phyloP scores from a whole-genome alignment of 306 rosid species.

The Medicago ruthenica region DNA sequence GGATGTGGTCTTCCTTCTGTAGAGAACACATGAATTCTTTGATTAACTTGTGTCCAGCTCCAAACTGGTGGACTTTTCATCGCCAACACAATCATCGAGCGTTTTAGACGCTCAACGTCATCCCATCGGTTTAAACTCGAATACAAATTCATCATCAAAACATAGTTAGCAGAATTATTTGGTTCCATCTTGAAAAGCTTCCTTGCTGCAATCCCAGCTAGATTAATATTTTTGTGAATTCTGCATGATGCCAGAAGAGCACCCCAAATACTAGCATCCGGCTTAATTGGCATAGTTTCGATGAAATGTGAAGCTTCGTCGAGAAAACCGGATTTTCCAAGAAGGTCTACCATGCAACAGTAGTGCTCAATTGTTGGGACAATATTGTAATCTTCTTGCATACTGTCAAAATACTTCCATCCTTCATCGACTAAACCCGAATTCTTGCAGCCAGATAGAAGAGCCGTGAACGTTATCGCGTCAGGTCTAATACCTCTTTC shows the following conservation, averaged over 20 bases:
- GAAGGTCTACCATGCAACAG: slow-evolving; percentile 82
- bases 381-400: slow-evolving; percentile 59
- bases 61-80: slow-evolving; percentile 57
- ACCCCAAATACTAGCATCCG: slow-evolving; percentile 75
- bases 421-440: slow-evolving; percentile 69
- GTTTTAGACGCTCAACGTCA: slow-evolving; percentile 58
- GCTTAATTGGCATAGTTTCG: slow-evolving; percentile 57
- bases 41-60: slow-evolving; percentile 74
- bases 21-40: slow-evolving; percentile 58
- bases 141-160: slow-evolving; percentile 71
- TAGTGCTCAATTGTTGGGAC: slow-evolving; percentile 72
- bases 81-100: slow-evolving; percentile 47
- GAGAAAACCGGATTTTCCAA: slow-evolving; percentile 73
- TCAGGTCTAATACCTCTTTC: slow-evolving; percentile 56
- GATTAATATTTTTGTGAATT: slow-evolving; percentile 54
- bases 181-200: slow-evolving; percentile 71
- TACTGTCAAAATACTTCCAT: slow-evolving; percentile 72
- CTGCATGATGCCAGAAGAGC: slow-evolving; percentile 66
- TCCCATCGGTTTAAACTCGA: slow-evolving; percentile 63
- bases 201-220: slow-evolving; percentile 66
- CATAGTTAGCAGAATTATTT: slow-evolving; percentile 61
- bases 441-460: slow-evolving; percentile 78
- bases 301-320: slow-evolving; percentile 78
- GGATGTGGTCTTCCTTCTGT: slow-evolving; percentile 64
- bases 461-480: slow-evolving; percentile 68